Evolutionary conservation across 2,329 filamentous ascomycete species (phyloP).

Genomic region (Fusarium cyanostomum): DNA sequence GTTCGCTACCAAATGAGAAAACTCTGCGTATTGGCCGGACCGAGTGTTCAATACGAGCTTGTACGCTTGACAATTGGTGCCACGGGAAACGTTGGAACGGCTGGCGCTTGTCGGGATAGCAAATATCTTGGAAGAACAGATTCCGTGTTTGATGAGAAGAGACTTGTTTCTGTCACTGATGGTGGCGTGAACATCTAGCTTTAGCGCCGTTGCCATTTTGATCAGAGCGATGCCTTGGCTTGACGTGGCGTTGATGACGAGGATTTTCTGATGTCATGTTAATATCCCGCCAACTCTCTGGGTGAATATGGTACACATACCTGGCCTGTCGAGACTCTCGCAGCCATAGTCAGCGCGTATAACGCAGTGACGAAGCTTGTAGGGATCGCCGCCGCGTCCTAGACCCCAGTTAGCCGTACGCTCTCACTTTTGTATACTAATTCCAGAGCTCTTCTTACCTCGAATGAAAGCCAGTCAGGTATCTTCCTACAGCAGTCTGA

Average conservation of each 20-base stretch:
- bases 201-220: slow-evolving; percentile 30
- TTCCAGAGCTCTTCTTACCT: slow-evolving; percentile 12
- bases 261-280: slow-evolving; percentile 27
- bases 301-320: slow-evolving; percentile 1
- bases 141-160: slow-evolving; percentile 22
- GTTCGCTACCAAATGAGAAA: slow-evolving; percentile 30
- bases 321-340: slow-evolving; percentile 22
- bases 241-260: slow-evolving; percentile 29
- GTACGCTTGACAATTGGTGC: slow-evolving; percentile 12
- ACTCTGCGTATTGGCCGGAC: slow-evolving; percentile 26
- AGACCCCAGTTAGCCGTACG: not conserved
- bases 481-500: slow-evolving; percentile 30
- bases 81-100: slow-evolving; percentile 16
- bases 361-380: slow-evolving; percentile 33
- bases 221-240: slow-evolving; percentile 35
- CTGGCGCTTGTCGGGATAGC: not conserved
- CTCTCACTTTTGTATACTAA: not conserved
- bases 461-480: slow-evolving; percentile 37
- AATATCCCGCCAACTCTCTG: not conserved
- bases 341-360: slow-evolving; percentile 25
- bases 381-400: slow-evolving; percentile 34
- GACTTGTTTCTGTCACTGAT: slow-evolving; percentile 22
- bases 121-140: slow-evolving; percentile 25
- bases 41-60: slow-evolving; percentile 33
- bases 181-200: slow-evolving; percentile 31